Evolutionary conservation across 768 basidiomycete genomes (phyloP), one percentile per base, ranked within the genome.

Genomic region (Scleroderma citrinum): DNA sequence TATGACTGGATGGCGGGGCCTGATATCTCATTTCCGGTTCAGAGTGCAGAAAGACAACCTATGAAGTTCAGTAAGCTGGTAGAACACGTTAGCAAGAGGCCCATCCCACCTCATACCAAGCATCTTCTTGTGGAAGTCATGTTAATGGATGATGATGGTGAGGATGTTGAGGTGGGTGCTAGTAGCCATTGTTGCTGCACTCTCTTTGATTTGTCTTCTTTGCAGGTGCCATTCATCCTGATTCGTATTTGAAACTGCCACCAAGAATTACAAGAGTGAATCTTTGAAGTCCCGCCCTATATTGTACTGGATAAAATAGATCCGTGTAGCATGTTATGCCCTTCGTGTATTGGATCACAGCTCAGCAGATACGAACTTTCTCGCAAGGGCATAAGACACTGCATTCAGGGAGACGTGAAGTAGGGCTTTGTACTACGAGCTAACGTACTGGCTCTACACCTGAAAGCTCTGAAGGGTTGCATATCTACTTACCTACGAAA

Each of bases 31-130:
- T 41, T 16, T n/a, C 41, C 40, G 37, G 13, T 50, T 52, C 61
- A 95, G 92, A 86, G 86, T 59, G 83, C 91, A 40, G 93, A 95
- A 63, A 77, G 94, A 46, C 65, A 95, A 54, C 78, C 81, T 6
- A 87, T 96, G 91, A 85, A 80, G 60, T 91, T 99, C 71, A 89
- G 83, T 66, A 82, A 85, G 52, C 76, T 99, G 24, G 93, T 95
- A 10, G 95, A 97, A 67, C 77, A 78, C 47, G 92, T 99, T 49
- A 92, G 88, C 74, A 97, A 91, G 81, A 97, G 94, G 71, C 82
- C 92, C 6, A 78, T 98, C 51, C 84, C 84, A 12, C 80, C 87
- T 8, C 84, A 92, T 62, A 77, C 78, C 50, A 92, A 83, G 61
- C 85, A 92, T 58, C 76, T 98, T 34, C 75, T 95, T 38, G 90